Evolutionary conservation across 345 rosid species (phyloP).

Genomic region (Syzygium jambos): DNA sequence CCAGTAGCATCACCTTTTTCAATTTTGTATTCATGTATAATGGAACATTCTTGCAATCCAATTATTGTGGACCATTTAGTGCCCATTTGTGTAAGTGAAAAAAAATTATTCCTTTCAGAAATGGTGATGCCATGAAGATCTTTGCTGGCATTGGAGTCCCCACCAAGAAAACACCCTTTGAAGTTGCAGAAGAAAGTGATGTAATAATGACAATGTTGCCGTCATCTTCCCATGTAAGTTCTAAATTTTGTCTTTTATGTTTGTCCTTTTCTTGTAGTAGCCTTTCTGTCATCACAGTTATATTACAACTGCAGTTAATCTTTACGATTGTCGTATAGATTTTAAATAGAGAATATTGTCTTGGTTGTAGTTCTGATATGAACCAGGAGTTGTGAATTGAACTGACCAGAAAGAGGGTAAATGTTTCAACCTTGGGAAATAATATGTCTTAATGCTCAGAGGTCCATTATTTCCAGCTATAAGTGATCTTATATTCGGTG

Average conservation of each 20-base stretch:
- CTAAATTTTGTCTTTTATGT: not conserved
- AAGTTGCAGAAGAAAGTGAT: conserved; percentile 74
- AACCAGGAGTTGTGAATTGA: not conserved
- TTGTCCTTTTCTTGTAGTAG: not conserved
- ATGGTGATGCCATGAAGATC: conserved; percentile 50
- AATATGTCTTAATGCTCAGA: not conserved
- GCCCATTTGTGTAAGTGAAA: not conserved
- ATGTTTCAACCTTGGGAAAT: not conserved
- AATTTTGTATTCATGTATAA: not conserved
- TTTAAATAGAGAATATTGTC: not conserved
- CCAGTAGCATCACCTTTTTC: not conserved
- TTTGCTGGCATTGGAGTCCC: conserved; percentile 55
- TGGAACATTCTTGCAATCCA: not conserved
- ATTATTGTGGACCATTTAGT: not conserved
- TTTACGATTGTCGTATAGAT: not conserved
- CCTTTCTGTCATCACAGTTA: not conserved
- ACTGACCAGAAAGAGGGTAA: not conserved
- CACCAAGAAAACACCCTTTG: conserved; percentile 55
- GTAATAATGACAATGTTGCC: conserved; percentile 92
- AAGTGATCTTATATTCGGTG: not conserved
- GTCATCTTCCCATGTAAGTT: conserved; percentile 78
- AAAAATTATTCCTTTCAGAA: conserved; percentile 30
- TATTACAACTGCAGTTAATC: not conserved
- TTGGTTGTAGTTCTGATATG: not conserved
- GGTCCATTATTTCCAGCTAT: not conserved